phyloP scores from a whole-genome alignment of 2,329 filamentous ascomycete species.

The Botrytis elliptica region DNA sequence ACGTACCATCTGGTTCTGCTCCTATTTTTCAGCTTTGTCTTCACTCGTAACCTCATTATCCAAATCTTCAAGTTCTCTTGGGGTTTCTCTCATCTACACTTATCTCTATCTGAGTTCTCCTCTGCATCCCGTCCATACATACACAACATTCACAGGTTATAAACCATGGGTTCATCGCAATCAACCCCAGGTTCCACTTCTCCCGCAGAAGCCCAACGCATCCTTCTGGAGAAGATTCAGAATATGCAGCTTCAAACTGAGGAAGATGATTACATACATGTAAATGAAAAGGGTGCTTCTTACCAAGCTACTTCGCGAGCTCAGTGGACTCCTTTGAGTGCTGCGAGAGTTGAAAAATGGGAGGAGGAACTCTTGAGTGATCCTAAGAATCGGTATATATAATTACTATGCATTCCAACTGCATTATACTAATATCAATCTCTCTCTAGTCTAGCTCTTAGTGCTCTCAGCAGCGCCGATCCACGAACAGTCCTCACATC shows the following conservation, averaged over 20 bases:
- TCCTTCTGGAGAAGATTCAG: background rate
- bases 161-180: background rate
- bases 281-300: constrained; percentile 33
- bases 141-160: background rate
- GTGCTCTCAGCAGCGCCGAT: constrained; percentile 67
- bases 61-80: background rate
- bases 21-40: background rate
- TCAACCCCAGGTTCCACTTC: background rate
- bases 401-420: background rate
- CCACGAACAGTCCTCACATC: constrained; percentile 66
- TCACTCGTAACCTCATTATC: background rate
- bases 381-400: constrained; percentile 59
- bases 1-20: background rate
- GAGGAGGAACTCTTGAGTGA: constrained; percentile 61
- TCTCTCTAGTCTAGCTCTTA: constrained; percentile 64
- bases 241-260: background rate
- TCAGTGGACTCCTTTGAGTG: constrained; percentile 46
- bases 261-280: constrained; percentile 48
- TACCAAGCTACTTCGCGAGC: constrained; percentile 36
- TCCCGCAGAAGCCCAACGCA: background rate
- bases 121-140: background rate
- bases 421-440: background rate
- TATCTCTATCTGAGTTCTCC: no score
- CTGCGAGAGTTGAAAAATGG: constrained; percentile 55
- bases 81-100: background rate